A percentile compares a stretch with the other conserved stretches of the same genome.
phyloP scores from a whole-genome alignment of 1,284 basidiomycete genomes.

The Prillingera fragicola region DNA sequence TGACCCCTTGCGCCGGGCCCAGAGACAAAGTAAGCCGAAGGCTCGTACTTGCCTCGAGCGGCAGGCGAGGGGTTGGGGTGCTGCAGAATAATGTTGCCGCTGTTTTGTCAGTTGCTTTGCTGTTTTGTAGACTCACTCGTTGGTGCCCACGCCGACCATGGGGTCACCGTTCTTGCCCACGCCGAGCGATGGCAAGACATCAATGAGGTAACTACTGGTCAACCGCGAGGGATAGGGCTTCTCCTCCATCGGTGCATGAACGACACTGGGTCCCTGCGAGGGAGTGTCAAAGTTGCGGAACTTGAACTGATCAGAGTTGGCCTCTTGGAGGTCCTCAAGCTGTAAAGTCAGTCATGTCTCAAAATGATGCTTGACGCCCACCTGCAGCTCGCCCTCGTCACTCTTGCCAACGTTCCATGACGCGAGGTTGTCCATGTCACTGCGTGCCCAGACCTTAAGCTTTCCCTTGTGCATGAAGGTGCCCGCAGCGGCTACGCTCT shows the following conservation, averaged over 20 bases:
- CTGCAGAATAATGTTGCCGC: slow-evolving; percentile 45
- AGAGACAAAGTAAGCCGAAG: slow-evolving; percentile 41
- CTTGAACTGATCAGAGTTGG: slow-evolving; percentile 32
- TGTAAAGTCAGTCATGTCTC: slow-evolving; percentile 12
- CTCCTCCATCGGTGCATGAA: slow-evolving; percentile 33
- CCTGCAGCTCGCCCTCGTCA: slow-evolving; percentile 38
- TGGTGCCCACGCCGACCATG: slow-evolving; percentile 39
- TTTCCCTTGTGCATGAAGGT: slow-evolving; percentile 25
- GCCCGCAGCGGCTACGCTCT: slow-evolving; percentile 41
- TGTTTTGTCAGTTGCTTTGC: slow-evolving; percentile 19
- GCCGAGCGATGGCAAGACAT: slow-evolving; percentile 42
- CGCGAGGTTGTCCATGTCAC: slow-evolving; percentile 45
- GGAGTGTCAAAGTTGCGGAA: slow-evolving; percentile 28
- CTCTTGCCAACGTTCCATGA: slow-evolving; percentile 30
- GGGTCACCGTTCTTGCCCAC: slow-evolving; percentile 32
- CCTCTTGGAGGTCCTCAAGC: slow-evolving; percentile 29
- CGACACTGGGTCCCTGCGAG: slow-evolving; percentile 17
- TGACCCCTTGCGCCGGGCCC: slow-evolving; percentile 38
- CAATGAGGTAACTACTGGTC: slow-evolving; percentile 41
- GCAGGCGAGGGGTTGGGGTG: slow-evolving; percentile 23
- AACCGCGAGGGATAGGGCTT: slow-evolving; percentile 24
- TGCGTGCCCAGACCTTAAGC: slow-evolving; percentile 45
- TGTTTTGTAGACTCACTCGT: slow-evolving; percentile 34
- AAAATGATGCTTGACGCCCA: slow-evolving; percentile 14
- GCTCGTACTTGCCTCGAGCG: slow-evolving; percentile 20